phyloP scores from a whole-genome alignment of 2,329 filamentous ascomycete species.

The Xylariaceae sp. region DNA sequence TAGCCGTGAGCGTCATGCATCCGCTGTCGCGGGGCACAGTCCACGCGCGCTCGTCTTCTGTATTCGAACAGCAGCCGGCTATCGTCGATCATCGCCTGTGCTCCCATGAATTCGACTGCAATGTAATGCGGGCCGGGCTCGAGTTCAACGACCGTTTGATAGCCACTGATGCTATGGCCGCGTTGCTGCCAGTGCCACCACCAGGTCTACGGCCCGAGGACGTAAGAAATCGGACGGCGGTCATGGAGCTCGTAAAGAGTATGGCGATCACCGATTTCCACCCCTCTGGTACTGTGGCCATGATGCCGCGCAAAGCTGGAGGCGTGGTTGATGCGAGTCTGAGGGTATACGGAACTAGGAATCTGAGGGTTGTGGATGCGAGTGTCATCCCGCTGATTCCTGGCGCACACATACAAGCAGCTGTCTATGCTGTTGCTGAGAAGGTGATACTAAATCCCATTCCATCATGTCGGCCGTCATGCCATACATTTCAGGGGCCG shows the following conservation, averaged over 20 bases:
- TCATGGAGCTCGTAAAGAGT: constrained; percentile 18
- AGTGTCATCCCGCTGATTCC: constrained; percentile 41
- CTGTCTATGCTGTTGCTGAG: constrained; percentile 30
- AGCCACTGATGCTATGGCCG: constrained; percentile 21
- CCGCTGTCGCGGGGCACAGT: constrained; percentile 41
- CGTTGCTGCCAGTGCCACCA: constrained; percentile 20
- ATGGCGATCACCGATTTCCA: constrained; percentile 39
- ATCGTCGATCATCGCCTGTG: constrained; percentile 39
- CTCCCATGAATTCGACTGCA: constrained; percentile 38
- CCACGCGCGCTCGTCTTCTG: constrained; percentile 33
- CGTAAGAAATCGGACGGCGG: constrained; percentile 21
- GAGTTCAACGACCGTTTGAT: constrained; percentile 26
- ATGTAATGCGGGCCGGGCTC: constrained; percentile 24
- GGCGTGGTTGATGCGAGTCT: constrained; percentile 40
- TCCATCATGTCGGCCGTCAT: not conserved
- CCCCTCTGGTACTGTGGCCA: constrained; percentile 37
- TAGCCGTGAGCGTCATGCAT: constrained; percentile 33
- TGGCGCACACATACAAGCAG: constrained; percentile 30
- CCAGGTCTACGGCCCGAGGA: constrained; percentile 18
- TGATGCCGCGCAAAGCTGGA: constrained; percentile 38
- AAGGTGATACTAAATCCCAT: constrained; percentile 30
- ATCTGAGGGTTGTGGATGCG: constrained; percentile 41
- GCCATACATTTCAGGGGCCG: no score
- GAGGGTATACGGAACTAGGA: constrained; percentile 38
- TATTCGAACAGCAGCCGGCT: constrained; percentile 32